Evolutionary conservation across 345 rosid species (phyloP), one percentile per base, ranked within the genome.

Genomic region (Pistacia integerrima): DNA sequence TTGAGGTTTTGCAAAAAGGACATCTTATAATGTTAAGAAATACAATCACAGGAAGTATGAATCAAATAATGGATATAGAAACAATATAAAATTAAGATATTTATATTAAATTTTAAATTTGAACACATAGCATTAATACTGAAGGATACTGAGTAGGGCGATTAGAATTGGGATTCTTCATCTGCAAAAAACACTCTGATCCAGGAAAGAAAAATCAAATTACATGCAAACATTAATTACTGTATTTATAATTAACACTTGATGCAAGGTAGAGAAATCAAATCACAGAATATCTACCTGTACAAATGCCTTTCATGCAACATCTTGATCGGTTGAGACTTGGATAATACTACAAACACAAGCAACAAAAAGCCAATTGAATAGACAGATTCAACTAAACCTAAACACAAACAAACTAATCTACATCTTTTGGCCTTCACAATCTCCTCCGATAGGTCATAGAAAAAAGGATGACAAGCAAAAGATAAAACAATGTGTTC

Each of bases 121-220:
- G 13, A 70, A 52, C 33, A 41, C 51, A 74, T 63, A 17, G 13
- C 58, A 36, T 20, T 30, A 51, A 17, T 14, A 54, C 51, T 13
- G n/a, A 85, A 97, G 98, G 99, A 97, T 97, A 97, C 99, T 94
- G 98, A 4, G 96, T 94, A 81, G 98, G 98, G 75, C 90, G 95
- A 61, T 92, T 79, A 12, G 97, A 89, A 83, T 89, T 91, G 30
- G 97, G 98, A 90, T 89, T 92, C 87, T 97, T 97, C 99, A 97
- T 94, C 86, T 92, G 98, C 85, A 97, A 88, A 85, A 97, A 97
- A 83, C 99, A 97, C 87, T 97, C 99, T 97, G 90, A 77, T 67
- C 49, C 80, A 82, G 73, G 77, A 30, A 66, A 67, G 72, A 66
- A 16, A 54, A 62, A 66, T 76, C 59, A 79, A 85, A 63, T 10